These are phyloP conservation scores for Aspergillus panamensis DNA, from an alignment of 495 filamentous ascomycete species.

Conservation along the genomic window DNA sequence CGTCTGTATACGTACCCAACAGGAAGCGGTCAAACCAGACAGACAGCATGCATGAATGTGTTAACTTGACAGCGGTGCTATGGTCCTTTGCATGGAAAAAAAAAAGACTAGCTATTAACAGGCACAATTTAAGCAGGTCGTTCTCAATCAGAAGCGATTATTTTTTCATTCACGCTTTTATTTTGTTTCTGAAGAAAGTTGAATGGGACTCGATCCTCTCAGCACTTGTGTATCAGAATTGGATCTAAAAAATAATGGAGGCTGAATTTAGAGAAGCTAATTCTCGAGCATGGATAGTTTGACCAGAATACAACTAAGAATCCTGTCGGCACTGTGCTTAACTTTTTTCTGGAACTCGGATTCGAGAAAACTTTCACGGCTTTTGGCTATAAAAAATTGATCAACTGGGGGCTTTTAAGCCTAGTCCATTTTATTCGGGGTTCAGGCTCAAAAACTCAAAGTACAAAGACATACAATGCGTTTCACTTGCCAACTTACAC, in stretches of 20 bases:
- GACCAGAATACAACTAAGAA: not conserved
- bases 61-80: not conserved
- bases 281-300: not conserved
- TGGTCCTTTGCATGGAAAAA: not conserved
- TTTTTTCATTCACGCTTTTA: too few species aligned
- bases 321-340: not conserved
- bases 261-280: not conserved
- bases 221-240: too few species aligned
- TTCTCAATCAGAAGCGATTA: too few species aligned
- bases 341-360: not conserved
- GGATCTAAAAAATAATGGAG: not conserved
- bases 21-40: not conserved
- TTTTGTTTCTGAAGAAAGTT: too few species aligned
- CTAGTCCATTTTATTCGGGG: too few species aligned
- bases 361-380: not conserved
- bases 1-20: not conserved
- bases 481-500: too few species aligned
- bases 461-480: too few species aligned
- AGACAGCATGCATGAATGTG: not conserved
- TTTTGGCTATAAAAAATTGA: too few species aligned
- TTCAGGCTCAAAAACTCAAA: too few species aligned
- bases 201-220: too few species aligned
- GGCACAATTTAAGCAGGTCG: not conserved
- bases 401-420: too few species aligned
- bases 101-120: not conserved